Conservation (phyloP, 2,329 filamentous ascomycete species). For the Pseudogymnoascus sp. region DNA sequence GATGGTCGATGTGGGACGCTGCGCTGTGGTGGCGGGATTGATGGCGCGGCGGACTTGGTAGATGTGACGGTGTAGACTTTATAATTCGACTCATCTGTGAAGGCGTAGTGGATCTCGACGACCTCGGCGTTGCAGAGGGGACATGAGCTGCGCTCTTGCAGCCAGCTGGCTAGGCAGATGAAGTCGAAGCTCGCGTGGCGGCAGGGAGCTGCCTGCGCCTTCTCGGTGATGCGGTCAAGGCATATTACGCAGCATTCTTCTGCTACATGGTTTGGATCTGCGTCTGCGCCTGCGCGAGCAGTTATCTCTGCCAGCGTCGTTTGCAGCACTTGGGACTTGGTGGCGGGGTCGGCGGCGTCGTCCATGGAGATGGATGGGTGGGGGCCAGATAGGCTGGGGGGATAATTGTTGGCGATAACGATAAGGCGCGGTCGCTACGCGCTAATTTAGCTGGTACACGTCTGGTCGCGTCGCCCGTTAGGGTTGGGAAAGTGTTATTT, state of each 20-base stretch:
- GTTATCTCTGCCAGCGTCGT: slow-evolving; percentile 37
- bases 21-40: neutral
- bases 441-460: slow-evolving; percentile 3
- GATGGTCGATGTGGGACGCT: slow-evolving; percentile 16
- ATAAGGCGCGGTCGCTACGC: slow-evolving; percentile 1
- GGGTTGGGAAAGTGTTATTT: neutral
- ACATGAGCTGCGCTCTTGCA: slow-evolving; percentile 63
- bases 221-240: slow-evolving; percentile 65
- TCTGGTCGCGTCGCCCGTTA: neutral
- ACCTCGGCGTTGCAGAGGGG: slow-evolving; percentile 65
- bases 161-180: slow-evolving; percentile 74
- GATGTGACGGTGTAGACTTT: slow-evolving; percentile 50
- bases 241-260: slow-evolving; percentile 79
- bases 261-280: too few relatives aligned
- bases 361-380: slow-evolving; percentile 20
- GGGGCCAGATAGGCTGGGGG: neutral
- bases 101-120: slow-evolving; percentile 57
- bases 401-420: neutral
- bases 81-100: too few relatives aligned
- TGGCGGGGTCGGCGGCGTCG: slow-evolving; percentile 31
- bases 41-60: neutral
- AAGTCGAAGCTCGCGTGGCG: slow-evolving; percentile 78
- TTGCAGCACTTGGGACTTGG: slow-evolving; percentile 37
- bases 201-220: slow-evolving; percentile 68
- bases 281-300: slow-evolving; percentile 17